phyloP scores from a whole-genome alignment of 768 basidiomycete genomes.

The Dacryopinax spathularia region DNA sequence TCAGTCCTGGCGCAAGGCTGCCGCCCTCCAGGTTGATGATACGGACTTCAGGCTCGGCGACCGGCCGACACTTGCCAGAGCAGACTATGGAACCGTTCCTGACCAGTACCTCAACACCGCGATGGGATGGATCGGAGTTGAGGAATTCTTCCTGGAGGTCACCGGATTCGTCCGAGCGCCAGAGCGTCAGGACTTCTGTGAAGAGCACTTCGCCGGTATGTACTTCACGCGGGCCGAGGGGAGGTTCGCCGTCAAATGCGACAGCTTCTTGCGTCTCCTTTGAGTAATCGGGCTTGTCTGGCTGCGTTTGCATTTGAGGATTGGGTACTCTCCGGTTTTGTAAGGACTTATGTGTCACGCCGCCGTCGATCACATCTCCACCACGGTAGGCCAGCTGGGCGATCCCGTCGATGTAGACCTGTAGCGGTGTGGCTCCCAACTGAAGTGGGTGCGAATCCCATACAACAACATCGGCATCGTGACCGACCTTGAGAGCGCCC shows the following conservation, averaged over 20 bases:
- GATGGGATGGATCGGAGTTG: constrained; percentile 15
- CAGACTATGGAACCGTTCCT: constrained; percentile 42
- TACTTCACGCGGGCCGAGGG: constrained; percentile 35
- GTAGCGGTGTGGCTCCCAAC: constrained; percentile 61
- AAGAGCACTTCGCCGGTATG: constrained; percentile 36
- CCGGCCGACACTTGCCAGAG: constrained; percentile 21
- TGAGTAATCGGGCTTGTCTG: constrained; percentile 55
- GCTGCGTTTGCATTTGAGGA: constrained; percentile 37
- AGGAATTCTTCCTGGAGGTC: constrained; percentile 12
- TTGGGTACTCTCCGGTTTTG: constrained; percentile 40
- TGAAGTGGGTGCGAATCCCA: constrained; percentile 48
- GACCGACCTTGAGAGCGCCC: constrained; percentile 54
- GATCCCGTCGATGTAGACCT: constrained; percentile 79
- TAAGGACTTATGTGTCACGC: constrained; percentile 31
- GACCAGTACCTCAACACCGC: constrained; percentile 35
- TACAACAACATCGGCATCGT: constrained; percentile 41
- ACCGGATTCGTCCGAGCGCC: constrained; percentile 21
- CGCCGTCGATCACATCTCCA: background rate
- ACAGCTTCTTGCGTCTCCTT: constrained; percentile 49
- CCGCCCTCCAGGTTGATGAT: constrained; percentile 54
- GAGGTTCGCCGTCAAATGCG: constrained; percentile 59
- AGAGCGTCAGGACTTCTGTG: constrained; percentile 46
- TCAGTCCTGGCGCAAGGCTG: constrained; percentile 48
- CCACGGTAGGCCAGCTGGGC: constrained; percentile 33
- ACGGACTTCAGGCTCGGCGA: constrained; percentile 8